Conservation (phyloP, 805 yeast species). For the Grigorovia yakushimaensis region DNA sequence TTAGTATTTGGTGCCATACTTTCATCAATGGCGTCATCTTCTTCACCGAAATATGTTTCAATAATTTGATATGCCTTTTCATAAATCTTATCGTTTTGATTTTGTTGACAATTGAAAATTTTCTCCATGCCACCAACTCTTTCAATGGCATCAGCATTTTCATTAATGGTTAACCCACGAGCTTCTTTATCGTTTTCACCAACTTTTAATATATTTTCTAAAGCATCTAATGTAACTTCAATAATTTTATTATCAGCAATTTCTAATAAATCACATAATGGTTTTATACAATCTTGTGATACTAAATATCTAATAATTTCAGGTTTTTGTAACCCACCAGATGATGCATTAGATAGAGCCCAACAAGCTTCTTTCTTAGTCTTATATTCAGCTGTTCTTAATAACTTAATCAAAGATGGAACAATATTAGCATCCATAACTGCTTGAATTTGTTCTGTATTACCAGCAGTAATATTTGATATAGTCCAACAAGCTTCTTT, state of each 20-base stretch:
- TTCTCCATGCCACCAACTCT: conserved; percentile 98
- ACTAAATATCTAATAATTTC: conserved; percentile 91
- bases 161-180: conserved; percentile 59
- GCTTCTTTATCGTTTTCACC: conserved; percentile 89
- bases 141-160: conserved; percentile 85
- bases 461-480: conserved; percentile 97
- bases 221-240: conserved; percentile 90
- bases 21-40: conserved; percentile 64
- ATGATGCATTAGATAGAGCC: conserved; percentile 97
- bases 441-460: conserved; percentile 89
- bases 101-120: conserved; percentile 85
- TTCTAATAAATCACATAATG: conserved; percentile 83
- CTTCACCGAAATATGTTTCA: conserved; percentile 83
- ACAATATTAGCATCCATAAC: conserved; percentile 90
- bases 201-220: conserved; percentile 85
- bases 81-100: conserved; percentile 86
- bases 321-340: conserved; percentile 87
- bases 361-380: conserved; percentile 98
- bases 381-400: conserved; percentile 83
- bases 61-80: conserved; percentile 83
- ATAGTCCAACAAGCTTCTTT: conserved; percentile 99
- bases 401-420: conserved; percentile 76
- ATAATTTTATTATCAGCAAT: conserved; percentile 86
- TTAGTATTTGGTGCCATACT: conserved; percentile 66
- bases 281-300: conserved; percentile 92